Conservation (phyloP, 2,329 filamentous ascomycete species). For the Drechslerella coelobrocha region DNA sequence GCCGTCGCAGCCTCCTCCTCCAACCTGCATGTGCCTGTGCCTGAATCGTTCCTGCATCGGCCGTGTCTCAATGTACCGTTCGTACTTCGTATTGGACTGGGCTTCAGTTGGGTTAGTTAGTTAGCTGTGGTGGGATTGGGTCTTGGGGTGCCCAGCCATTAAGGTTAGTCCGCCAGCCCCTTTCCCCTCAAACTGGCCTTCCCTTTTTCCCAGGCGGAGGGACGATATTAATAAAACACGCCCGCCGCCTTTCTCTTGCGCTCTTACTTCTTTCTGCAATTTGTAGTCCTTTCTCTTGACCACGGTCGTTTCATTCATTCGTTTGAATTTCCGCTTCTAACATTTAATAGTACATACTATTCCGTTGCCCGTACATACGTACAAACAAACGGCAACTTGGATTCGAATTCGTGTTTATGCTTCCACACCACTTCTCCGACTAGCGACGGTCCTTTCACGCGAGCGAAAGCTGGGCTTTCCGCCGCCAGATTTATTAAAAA, state of each 20-base stretch:
- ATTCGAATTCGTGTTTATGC: conserved; percentile 8
- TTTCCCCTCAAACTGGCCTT: not conserved
- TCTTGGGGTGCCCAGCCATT: too few relatives aligned
- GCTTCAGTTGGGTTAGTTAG: not conserved
- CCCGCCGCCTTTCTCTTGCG: not conserved
- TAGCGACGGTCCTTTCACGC: conserved; percentile 32
- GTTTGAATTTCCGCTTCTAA: not conserved
- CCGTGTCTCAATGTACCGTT: not conserved
- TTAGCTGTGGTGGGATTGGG: not conserved
- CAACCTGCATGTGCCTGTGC: not conserved
- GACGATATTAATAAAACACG: conserved; percentile 5
- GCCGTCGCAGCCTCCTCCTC: conserved; percentile 3
- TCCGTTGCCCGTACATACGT: not conserved
- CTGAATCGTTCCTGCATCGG: not conserved
- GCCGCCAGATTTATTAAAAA: conserved; percentile 2
- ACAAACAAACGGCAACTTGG: not conserved
- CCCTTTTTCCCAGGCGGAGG: not conserved
- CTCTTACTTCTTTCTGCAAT: not conserved
- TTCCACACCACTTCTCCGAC: conserved; percentile 16
- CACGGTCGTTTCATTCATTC: not conserved
- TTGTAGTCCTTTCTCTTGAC: not conserved
- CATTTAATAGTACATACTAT: not conserved
- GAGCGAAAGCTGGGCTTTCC: conserved; percentile 42
- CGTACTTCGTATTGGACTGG: not conserved
- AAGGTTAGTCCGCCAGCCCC: too few relatives aligned